phyloP scores from a whole-genome alignment of 73 alveolate genomes.

The Vitrella brassicaformis region DNA sequence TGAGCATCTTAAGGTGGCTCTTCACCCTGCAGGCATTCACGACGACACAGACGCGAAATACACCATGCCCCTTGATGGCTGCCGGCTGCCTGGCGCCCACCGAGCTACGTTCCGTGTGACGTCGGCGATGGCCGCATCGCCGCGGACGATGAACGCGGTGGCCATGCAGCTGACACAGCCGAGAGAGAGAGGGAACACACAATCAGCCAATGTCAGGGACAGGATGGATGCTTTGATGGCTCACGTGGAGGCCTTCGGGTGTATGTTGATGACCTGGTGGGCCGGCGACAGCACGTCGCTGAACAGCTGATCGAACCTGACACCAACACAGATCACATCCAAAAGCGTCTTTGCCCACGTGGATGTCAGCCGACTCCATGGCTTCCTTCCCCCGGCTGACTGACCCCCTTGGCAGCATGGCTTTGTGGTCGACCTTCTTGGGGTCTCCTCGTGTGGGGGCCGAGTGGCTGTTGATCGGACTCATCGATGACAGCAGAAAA shows the following conservation, averaged over 20 bases:
- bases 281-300: no score
- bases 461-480: conserved; percentile 60
- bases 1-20: conserved; percentile 57
- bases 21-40: conserved; percentile 40
- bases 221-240: no score
- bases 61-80: not conserved
- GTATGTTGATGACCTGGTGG: no score
- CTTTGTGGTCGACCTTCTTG: conserved; percentile 66
- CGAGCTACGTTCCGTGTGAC: conserved; percentile 53
- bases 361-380: conserved; percentile 54
- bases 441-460: conserved; percentile 61
- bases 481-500: conserved; percentile 58
- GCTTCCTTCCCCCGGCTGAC: no score
- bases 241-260: no score
- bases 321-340: not conserved
- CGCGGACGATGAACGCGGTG: conserved; percentile 69
- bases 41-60: not conserved
- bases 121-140: conserved; percentile 59
- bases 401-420: conserved; percentile 55
- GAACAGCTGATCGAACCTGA: no score
- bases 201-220: not conserved
- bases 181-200: conserved; percentile 4
- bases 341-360: conserved; percentile 51
- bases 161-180: no score
- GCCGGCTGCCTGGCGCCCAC: not conserved